phyloP scores from a whole-genome alignment of 2,329 filamentous ascomycete genomes.

The Xylariaceae sp. region DNA sequence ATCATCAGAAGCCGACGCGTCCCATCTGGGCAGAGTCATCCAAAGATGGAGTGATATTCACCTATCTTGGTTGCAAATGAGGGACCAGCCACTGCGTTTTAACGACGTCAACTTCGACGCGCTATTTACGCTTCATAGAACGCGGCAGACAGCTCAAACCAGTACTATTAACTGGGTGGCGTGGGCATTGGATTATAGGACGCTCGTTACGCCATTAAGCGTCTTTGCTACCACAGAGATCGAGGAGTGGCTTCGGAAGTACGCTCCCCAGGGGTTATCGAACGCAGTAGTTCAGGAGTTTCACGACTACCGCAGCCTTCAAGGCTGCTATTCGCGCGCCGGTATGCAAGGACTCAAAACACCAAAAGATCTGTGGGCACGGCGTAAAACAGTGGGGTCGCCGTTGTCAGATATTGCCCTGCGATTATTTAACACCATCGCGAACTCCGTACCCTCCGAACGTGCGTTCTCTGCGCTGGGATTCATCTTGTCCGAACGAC shows the following conservation, averaged over 20 bases:
- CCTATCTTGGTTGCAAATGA: neutral
- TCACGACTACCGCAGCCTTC: neutral
- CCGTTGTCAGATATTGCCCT: neutral
- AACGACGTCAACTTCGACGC: neutral
- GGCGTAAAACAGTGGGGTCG: neutral
- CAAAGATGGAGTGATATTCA: neutral
- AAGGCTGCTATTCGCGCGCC: neutral
- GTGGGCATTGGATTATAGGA: neutral
- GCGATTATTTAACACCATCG: neutral
- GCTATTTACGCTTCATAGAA: neutral
- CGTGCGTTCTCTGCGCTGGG: no score
- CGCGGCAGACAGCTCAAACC: neutral
- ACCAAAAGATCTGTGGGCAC: neutral
- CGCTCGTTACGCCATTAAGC: neutral
- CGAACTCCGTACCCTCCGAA: neutral
- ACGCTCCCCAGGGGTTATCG: no score
- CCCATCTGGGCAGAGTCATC: neutral
- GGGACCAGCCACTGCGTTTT: neutral
- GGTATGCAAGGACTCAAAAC: neutral
- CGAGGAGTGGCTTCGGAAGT: neutral
- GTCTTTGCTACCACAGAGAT: neutral
- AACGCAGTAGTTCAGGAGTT: neutral
- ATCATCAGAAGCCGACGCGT: neutral
- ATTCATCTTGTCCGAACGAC: no score
- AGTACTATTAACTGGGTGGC: slow-evolving; percentile 1